Base-by-base conservation (phyloP, 768 basidiomycete genomes). In the Leccinum uliginosum region DNA sequence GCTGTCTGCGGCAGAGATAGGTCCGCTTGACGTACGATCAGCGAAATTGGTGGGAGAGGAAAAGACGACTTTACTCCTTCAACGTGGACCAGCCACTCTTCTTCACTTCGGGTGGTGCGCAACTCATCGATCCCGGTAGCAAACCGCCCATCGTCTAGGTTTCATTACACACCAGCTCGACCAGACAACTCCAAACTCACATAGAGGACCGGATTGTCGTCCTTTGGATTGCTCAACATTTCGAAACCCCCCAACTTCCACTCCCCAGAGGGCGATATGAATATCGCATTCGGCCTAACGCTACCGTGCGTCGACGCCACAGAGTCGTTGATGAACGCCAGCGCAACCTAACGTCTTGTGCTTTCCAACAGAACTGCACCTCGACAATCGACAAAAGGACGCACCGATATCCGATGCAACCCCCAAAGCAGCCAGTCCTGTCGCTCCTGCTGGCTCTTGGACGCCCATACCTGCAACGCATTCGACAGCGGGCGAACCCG, bases 241-340 rank as follows among this genome's bases (percentile, higher is more conserved):
- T 99, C 97, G 66, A 98, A 94, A 1, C 96, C 96, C 19, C 92
- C 95, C 8, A 99, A 75, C 67, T 91, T 91, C 97, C 96, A 98
- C 75, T 99, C 97, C 6, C 96, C 92, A 0, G 93, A 91, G 0
- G 88, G 86, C 1, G 96, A 93, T 51, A 97, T 83, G 67, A 97
- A 98, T 56, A 98, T 83, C 1, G 91, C 85, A 56, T 81, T 79
- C n/a, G 81, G 70, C 57, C 83, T 76, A 55, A 95, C 67, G 62
- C 86, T 89, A 21, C 93, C 94, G 63, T 97, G 93, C 0, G 91
- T 90, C 3, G 91, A 91, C 24, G 81, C 73, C 53, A 83, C 87
- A 8, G 90, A 80, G 43, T 91, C 87, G 65, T 98, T 98, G 55
- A 98, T 70, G 72, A 99, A 99, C 2, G 89, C 78, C 40, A 98